Conservation (phyloP, 441 rosid genomes). For the Isatis lusitanica region DNA sequence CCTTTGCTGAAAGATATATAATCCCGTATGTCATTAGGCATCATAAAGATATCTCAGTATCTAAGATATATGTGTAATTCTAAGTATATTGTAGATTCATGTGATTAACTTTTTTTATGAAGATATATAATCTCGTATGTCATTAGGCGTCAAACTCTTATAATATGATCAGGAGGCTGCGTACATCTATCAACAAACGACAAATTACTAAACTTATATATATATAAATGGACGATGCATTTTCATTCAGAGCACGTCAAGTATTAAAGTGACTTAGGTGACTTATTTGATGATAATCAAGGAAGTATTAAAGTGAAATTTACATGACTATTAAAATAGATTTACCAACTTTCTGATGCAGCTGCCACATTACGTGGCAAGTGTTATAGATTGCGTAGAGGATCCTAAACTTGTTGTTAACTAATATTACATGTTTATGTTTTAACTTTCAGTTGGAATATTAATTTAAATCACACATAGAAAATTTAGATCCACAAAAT, state of each 20-base stretch:
- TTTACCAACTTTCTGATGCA: not conserved
- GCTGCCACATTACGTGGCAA: conserved; percentile 11
- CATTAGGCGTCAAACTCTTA: not conserved
- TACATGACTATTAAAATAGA: not conserved
- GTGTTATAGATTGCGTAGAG: conserved; percentile 1
- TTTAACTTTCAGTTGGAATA: too few species aligned
- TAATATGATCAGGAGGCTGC: not conserved
- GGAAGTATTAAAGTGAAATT: not conserved
- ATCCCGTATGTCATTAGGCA: not conserved
- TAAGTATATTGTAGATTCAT: not conserved
- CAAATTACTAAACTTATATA: not conserved
- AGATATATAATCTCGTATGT: not conserved
- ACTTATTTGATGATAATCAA: too few species aligned
- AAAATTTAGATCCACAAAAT: too few species aligned
- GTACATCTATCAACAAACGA: conserved; percentile 8
- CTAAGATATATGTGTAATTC: not conserved
- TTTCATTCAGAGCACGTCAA: not conserved
- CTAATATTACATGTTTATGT: too few species aligned
- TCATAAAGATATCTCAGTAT: not conserved
- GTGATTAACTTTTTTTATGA: not conserved
- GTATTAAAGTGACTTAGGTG: not conserved
- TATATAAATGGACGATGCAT: not conserved
- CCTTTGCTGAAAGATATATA: not conserved
- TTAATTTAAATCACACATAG: too few species aligned
- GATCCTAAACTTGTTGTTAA: not conserved